phyloP scores from a whole-genome alignment of 345 rosid species.

The Lepidium sativum region DNA sequence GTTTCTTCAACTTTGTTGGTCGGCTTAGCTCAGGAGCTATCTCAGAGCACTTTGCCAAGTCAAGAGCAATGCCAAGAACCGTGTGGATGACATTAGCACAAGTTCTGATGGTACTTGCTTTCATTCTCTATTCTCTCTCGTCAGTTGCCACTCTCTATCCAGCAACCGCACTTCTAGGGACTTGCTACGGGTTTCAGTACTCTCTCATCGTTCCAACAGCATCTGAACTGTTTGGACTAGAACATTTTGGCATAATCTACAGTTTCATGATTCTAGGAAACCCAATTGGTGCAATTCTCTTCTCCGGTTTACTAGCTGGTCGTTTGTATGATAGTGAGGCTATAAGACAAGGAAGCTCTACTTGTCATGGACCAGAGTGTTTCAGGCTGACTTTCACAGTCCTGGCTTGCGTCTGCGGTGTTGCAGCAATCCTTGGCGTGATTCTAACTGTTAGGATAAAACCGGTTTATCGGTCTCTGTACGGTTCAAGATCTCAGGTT shows the following conservation, averaged over 20 bases:
- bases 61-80: conserved; percentile 56
- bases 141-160: conserved; percentile 38
- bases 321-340: conserved; percentile 70
- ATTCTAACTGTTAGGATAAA: conserved; percentile 50
- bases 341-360: conserved; percentile 53
- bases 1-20: conserved; percentile 73
- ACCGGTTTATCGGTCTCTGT: conserved; percentile 75
- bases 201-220: conserved; percentile 48
- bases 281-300: conserved; percentile 71
- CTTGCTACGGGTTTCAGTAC: conserved; percentile 53
- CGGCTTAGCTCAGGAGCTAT: conserved; percentile 71
- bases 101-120: conserved; percentile 42
- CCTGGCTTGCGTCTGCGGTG: conserved; percentile 55
- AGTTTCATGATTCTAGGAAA: conserved; percentile 63
- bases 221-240: conserved; percentile 79
- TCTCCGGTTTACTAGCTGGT: conserved; percentile 74
- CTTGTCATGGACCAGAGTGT: conserved; percentile 62
- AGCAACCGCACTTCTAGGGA: conserved; percentile 57
- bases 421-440: conserved; percentile 49
- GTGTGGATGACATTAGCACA: conserved; percentile 57
- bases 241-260: conserved; percentile 65
- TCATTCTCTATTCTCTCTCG: conserved; percentile 46
- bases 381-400: conserved; percentile 56
- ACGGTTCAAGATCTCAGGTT: conserved; percentile 34
- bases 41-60: conserved; percentile 81